These are phyloP conservation scores for Lipomyces spencermartinsiae DNA, from an alignment of 805 yeast genomes.

Conservation along the genomic window DNA sequence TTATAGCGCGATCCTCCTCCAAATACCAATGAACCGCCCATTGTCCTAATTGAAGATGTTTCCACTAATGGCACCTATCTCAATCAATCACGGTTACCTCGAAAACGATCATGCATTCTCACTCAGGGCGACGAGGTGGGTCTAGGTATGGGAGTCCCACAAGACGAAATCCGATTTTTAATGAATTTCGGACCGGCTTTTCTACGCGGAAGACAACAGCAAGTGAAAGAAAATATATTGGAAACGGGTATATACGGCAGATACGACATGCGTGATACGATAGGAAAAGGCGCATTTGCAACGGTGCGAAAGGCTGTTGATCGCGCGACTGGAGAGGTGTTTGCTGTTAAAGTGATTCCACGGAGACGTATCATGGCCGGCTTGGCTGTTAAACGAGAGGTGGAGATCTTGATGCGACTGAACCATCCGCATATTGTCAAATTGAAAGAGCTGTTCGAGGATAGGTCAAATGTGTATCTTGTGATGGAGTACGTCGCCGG, in stretches of 20 bases:
- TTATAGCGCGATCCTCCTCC: slow-evolving; percentile 46
- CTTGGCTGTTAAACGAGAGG: slow-evolving; percentile 84
- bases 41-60: slow-evolving; percentile 53
- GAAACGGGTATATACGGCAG: slow-evolving; percentile 60
- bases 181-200: slow-evolving; percentile 51
- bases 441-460: slow-evolving; percentile 85
- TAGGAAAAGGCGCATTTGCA: slow-evolving; percentile 99
- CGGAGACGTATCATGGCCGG: slow-evolving; percentile 77
- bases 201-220: slow-evolving; percentile 4
- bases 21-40: slow-evolving; percentile 35
- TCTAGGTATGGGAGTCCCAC: slow-evolving; percentile 83
- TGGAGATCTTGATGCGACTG: slow-evolving; percentile 75
- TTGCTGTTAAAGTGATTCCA: slow-evolving; percentile 88
- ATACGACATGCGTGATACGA: slow-evolving; percentile 80
- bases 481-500: slow-evolving; percentile 97
- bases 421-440: slow-evolving; percentile 77
- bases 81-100: slow-evolving; percentile 73
- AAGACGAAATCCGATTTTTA: slow-evolving; percentile 63
- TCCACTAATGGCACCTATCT: slow-evolving; percentile 94
- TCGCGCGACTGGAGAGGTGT: slow-evolving; percentile 80
- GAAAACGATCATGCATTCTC: slow-evolving; percentile 77
- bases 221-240: not conserved
- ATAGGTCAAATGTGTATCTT: slow-evolving; percentile 75
- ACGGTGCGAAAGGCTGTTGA: slow-evolving; percentile 91
- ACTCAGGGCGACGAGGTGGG: slow-evolving; percentile 93